These are phyloP conservation scores for Gliomastix tumulicola DNA, from an alignment of 2,329 filamentous ascomycete species.

Conservation along the genomic window DNA sequence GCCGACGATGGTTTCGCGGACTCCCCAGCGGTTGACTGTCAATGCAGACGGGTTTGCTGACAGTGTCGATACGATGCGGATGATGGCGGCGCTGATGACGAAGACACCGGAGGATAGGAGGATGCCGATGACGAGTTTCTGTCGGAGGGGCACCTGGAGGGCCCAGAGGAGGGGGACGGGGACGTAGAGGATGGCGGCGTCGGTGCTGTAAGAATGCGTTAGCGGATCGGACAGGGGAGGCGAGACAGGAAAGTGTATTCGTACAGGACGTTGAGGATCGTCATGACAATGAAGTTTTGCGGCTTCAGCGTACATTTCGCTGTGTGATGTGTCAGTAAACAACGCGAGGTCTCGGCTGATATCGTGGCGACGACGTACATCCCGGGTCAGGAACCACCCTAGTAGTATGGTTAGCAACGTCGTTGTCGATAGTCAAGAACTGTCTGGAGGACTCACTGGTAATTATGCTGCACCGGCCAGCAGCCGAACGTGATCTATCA, in stretches of 20 bases:
- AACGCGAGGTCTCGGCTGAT: no score
- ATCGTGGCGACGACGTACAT: background rate
- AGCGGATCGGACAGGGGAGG: background rate
- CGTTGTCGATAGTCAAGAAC: no score
- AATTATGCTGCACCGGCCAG: conserved; percentile 11
- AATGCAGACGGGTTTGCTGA: conserved; percentile 12
- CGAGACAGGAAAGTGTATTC: conserved; percentile 1
- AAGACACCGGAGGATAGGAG: conserved; percentile 16
- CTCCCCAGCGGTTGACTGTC: conserved; percentile 15
- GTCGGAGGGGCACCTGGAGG: conserved; percentile 9
- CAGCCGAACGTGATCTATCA: conserved; percentile 11
- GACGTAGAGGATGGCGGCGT: background rate
- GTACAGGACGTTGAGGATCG: conserved; percentile 12
- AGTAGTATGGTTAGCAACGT: no score
- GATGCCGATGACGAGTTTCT: conserved; percentile 14
- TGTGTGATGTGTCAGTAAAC: background rate
- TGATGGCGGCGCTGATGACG: conserved; percentile 16
- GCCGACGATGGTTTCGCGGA: conserved; percentile 24
- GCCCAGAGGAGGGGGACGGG: conserved; percentile 5
- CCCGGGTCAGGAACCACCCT: background rate
- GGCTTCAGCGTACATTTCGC: conserved; percentile 11
- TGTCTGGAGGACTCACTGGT: no score
- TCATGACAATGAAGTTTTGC: conserved; percentile 12
- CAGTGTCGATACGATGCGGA: conserved; percentile 10
- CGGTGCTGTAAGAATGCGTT: background rate